phyloP scores from a whole-genome alignment of 345 rosid species.

The Camelina sativa region DNA sequence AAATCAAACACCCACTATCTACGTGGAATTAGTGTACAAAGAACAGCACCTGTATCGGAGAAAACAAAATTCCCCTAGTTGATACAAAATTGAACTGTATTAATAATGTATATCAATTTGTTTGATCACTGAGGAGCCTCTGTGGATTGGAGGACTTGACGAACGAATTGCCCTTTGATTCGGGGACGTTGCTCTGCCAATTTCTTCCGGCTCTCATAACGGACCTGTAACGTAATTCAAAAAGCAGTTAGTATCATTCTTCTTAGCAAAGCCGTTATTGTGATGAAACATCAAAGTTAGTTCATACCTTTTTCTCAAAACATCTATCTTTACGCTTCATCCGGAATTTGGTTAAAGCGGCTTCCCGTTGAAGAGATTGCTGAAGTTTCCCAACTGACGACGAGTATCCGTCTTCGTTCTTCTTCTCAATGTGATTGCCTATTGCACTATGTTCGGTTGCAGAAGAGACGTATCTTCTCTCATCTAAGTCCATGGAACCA shows the following conservation, averaged over 20 bases:
- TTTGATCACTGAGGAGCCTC: conserved; percentile 33
- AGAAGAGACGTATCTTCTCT: conserved; percentile 58
- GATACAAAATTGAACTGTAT: conserved; percentile 31
- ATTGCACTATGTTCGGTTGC: conserved; percentile 64
- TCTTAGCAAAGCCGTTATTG: background rate
- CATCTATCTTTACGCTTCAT: conserved; percentile 95
- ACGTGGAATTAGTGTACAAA: conserved; percentile 25
- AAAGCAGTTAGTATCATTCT: conserved; percentile 5
- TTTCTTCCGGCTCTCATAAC: conserved; percentile 71
- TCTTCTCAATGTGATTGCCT: conserved; percentile 72
- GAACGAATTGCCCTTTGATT: conserved; percentile 72
- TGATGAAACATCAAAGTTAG: conserved; percentile 4
- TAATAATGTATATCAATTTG: background rate
- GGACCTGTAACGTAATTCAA: conserved; percentile 55
- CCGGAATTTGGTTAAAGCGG: conserved; percentile 85
- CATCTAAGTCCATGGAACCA: conserved; percentile 55
- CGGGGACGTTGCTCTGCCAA: conserved; percentile 74
- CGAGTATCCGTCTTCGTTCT: conserved; percentile 51
- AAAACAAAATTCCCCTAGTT: conserved; percentile 10
- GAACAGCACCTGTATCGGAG: conserved; percentile 17
- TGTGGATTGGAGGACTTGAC: conserved; percentile 46
- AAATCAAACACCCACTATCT: conserved; percentile 20
- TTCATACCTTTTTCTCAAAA: conserved; percentile 83
- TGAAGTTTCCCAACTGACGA: conserved; percentile 48
- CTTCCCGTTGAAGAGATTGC: conserved; percentile 76